phyloP scores from a whole-genome alignment of 495 filamentous ascomycete species.

The Xylaria bambusicola region DNA sequence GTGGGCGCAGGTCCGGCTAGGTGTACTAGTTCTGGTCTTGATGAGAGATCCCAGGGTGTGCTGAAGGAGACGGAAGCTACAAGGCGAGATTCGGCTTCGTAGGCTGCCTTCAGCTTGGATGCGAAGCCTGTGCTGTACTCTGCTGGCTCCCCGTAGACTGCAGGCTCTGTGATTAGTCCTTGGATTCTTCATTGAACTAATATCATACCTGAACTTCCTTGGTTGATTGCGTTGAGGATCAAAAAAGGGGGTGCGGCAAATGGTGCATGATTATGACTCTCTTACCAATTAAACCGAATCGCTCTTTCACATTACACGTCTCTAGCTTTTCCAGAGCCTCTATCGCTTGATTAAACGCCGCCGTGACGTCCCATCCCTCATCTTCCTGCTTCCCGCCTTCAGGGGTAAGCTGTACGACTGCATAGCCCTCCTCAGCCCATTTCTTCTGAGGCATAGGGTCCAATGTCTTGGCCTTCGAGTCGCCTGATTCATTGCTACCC shows the following conservation, averaged over 20 bases:
- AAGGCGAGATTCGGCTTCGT: constrained; percentile 8
- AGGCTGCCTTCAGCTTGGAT: constrained; percentile 14
- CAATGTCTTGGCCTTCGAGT: constrained; percentile 22
- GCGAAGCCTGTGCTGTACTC: constrained; percentile 5
- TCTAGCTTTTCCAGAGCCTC: constrained; percentile 20
- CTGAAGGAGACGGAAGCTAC: constrained; percentile 16
- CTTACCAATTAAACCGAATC: constrained; percentile 22
- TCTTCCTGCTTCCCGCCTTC: constrained; percentile 8
- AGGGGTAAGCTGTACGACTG: constrained; percentile 45
- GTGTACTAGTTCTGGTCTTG: constrained; percentile 3
- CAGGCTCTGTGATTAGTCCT: neutral
- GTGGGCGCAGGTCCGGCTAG: neutral
- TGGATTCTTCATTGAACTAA: no score
- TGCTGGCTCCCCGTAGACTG: constrained; percentile 10
- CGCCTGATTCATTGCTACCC: neutral
- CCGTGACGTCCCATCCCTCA: neutral
- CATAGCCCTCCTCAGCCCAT: constrained; percentile 63
- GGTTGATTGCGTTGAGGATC: no score
- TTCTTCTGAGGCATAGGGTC: constrained; percentile 53
- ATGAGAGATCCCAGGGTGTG: constrained; percentile 6
- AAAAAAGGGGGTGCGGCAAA: neutral
- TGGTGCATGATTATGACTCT: neutral
- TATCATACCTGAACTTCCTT: no score
- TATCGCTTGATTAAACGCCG: constrained; percentile 1
- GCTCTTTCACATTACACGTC: constrained; percentile 16